A percentile compares a stretch with the other conserved stretches of the same genome.
Conservation (phyloP, 345 rosid species). For the Anacardium occidentale region DNA sequence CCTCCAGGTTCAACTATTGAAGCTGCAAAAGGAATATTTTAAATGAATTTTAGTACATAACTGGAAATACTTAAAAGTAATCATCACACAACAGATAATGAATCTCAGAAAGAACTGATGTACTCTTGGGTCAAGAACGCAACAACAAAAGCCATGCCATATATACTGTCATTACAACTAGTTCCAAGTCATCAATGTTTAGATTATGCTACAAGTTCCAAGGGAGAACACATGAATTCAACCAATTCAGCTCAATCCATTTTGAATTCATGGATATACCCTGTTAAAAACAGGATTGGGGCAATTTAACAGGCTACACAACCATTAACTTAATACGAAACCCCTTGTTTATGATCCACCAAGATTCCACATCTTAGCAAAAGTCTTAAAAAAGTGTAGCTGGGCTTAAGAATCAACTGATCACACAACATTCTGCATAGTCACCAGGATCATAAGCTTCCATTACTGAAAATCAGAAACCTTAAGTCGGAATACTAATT, state of each 20-base stretch:
- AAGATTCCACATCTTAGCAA: neutral
- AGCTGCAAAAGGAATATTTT: slow-evolving; percentile 38
- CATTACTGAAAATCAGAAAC: no score
- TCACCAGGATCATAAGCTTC: no score
- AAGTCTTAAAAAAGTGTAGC: neutral
- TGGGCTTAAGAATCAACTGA: neutral
- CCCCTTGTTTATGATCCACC: neutral
- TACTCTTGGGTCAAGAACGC: neutral
- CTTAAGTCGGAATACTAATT: no score
- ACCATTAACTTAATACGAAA: neutral
- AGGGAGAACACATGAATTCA: neutral
- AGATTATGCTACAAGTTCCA: neutral
- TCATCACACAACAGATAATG: neutral
- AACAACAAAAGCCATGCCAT: neutral
- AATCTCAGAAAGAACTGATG: no score
- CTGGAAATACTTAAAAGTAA: neutral
- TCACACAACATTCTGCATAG: no score
- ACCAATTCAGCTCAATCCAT: neutral
- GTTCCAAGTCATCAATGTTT: neutral
- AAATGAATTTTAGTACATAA: neutral
- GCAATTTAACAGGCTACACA: neutral
- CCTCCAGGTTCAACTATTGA: slow-evolving; percentile 52
- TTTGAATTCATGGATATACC: no score
- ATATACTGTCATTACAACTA: neutral
- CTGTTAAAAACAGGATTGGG: neutral